A percentile compares a stretch with the other conserved stretches of the same genome.
Conservation (phyloP, 164 flowering plant genomes). For the Platanus orientalis region DNA sequence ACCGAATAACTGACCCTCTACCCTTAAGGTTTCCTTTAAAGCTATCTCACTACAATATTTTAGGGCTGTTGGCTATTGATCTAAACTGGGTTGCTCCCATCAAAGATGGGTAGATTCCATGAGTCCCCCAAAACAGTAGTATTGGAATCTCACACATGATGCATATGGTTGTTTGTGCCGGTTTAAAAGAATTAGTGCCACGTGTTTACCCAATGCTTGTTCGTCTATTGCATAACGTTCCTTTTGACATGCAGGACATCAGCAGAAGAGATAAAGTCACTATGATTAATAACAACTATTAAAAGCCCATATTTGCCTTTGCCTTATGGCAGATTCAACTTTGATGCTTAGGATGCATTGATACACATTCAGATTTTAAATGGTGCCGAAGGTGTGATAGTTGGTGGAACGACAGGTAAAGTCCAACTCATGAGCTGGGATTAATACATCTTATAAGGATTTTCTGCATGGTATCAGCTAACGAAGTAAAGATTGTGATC, state of each 20-base stretch:
- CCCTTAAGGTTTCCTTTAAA: too few relatives aligned
- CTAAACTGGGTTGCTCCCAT: too few relatives aligned
- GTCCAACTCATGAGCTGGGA: constrained; percentile 98
- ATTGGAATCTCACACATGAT: background rate
- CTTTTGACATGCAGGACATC: constrained; percentile 52
- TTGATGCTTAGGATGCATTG: constrained; percentile 83
- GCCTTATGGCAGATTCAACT: constrained; percentile 88
- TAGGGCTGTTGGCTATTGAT: too few relatives aligned
- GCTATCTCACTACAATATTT: too few relatives aligned
- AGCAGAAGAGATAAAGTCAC: constrained; percentile 61
- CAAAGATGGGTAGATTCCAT: too few relatives aligned
- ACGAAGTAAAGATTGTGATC: too few relatives aligned
- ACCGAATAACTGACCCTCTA: too few relatives aligned
- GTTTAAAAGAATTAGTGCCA: background rate
- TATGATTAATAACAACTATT: constrained; percentile 76
- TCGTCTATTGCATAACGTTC: background rate
- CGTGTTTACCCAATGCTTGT: background rate
- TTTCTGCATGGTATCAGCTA: too few relatives aligned
- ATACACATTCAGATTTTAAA: constrained; percentile 67
- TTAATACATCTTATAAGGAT: constrained; percentile 85
- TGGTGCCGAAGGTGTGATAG: constrained; percentile 80
- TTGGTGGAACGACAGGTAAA: constrained; percentile 95
- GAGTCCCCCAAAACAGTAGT: too few relatives aligned
- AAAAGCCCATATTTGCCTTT: constrained; percentile 90
- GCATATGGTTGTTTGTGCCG: background rate